Evolutionary conservation across 2,329 filamentous ascomycete species (phyloP).

Genomic region (Aureobasidium sp.): DNA sequence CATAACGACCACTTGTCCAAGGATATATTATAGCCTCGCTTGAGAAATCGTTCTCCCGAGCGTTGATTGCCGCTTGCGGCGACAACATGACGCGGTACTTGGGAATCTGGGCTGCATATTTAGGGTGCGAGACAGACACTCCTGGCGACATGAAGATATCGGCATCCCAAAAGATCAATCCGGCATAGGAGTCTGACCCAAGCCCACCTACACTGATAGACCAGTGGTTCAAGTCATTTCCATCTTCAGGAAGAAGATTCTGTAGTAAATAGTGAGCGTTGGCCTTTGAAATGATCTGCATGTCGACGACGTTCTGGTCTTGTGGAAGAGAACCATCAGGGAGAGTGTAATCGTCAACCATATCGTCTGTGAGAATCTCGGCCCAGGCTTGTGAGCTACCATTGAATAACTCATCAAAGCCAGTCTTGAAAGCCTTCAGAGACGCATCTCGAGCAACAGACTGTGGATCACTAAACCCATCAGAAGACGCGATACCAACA

Average conservation of each 20-base stretch:
- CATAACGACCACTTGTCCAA: constrained; percentile 61
- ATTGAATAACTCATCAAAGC: constrained; percentile 49
- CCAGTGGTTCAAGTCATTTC: constrained; percentile 44
- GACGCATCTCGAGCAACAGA: constrained; percentile 51
- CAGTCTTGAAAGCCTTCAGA: constrained; percentile 41
- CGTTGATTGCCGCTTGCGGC: constrained; percentile 53
- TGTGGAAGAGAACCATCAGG: constrained; percentile 51
- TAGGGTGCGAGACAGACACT: constrained; percentile 56
- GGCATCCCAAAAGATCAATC: constrained; percentile 59
- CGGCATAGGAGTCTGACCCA: constrained; percentile 60
- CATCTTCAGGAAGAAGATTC: constrained; percentile 47
- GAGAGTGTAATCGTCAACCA: constrained; percentile 56
- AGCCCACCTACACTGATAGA: constrained; percentile 64
- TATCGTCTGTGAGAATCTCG: constrained; percentile 51
- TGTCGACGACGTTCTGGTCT: constrained; percentile 50
- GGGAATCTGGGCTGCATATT: constrained; percentile 55
- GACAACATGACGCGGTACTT: constrained; percentile 57
- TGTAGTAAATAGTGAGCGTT: constrained; percentile 53
- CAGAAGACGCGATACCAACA: constrained; percentile 60
- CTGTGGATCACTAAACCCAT: constrained; percentile 57
- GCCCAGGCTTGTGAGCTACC: constrained; percentile 59
- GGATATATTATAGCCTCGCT: constrained; percentile 55
- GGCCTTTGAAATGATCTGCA: constrained; percentile 49
- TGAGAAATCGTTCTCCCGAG: constrained; percentile 50
- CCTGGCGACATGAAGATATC: constrained; percentile 65